phyloP scores from a whole-genome alignment of 164 flowering plant species.

The Brasenia schreberi region DNA sequence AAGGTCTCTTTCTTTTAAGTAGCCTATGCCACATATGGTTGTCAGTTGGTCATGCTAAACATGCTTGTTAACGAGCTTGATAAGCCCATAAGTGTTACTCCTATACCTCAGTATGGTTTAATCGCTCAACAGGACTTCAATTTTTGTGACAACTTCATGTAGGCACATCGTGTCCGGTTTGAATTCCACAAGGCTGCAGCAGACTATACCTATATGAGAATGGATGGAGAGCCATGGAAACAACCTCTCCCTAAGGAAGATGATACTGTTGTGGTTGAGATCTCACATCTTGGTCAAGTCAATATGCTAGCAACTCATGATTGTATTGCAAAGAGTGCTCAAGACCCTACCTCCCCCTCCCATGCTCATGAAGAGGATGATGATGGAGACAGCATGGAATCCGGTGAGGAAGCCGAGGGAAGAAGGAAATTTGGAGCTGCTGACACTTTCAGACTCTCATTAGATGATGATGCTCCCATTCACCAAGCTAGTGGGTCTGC shows the following conservation, averaged over 20 bases:
- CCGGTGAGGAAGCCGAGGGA: slow-evolving; percentile 21
- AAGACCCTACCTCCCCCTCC: slow-evolving; percentile 23
- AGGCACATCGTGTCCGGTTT: slow-evolving; percentile 72
- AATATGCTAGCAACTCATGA: slow-evolving; percentile 61
- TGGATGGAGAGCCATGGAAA: slow-evolving; percentile 98
- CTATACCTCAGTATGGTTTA: background rate
- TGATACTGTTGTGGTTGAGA: slow-evolving; percentile 65
- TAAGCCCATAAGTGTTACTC: background rate
- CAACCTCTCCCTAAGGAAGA: slow-evolving; percentile 87
- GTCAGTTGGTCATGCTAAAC: background rate
- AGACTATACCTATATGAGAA: slow-evolving; percentile 75
- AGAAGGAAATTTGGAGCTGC: slow-evolving; percentile 92
- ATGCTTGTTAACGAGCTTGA: background rate
- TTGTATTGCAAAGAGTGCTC: slow-evolving; percentile 45
- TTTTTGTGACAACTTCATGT: slow-evolving; percentile 12
- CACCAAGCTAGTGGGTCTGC: background rate
- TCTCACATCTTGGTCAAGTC: slow-evolving; percentile 70
- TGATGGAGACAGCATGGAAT: slow-evolving; percentile 28
- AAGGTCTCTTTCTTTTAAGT: background rate
- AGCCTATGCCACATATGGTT: background rate
- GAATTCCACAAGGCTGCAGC: slow-evolving; percentile 73
- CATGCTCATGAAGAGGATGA: slow-evolving; percentile 16
- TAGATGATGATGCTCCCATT: slow-evolving; percentile 44
- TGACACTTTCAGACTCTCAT: slow-evolving; percentile 68
- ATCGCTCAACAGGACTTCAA: background rate